Conservation (phyloP, 1,284 basidiomycete genomes). For the Puccinia sorghi region DNA sequence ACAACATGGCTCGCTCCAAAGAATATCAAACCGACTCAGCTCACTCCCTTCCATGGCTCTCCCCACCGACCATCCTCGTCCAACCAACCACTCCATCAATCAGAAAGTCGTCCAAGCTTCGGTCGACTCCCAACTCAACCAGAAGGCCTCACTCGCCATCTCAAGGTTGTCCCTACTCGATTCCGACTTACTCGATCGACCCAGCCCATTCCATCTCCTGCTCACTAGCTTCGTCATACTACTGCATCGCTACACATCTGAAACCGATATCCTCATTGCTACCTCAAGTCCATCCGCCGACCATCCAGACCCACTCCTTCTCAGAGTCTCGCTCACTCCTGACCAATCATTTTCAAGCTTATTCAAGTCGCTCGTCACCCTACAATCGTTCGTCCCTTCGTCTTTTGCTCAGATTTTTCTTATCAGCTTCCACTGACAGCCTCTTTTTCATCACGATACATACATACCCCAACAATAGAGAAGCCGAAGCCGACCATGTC, state of each 20-base stretch:
- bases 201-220: conserved; percentile 87
- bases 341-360: conserved; percentile 89
- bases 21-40: conserved; percentile 6
- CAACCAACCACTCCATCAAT: conserved; percentile 63
- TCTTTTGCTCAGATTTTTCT: background rate
- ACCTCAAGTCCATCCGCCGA: conserved; percentile 72
- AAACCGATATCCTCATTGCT: conserved; percentile 90
- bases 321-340: conserved; percentile 81
- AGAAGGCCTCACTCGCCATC: conserved; percentile 60
- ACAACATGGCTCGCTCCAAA: background rate
- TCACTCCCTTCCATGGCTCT: conserved; percentile 70
- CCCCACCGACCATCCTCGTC: conserved; percentile 93
- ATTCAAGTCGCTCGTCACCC: conserved; percentile 78
- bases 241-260: conserved; percentile 91
- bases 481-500: conserved; percentile 79
- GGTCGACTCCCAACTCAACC: conserved; percentile 56
- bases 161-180: conserved; percentile 72
- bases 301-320: conserved; percentile 76
- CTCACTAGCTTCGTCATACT: conserved; percentile 87
- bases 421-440: background rate
- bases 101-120: conserved; percentile 74
- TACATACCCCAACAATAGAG: conserved; percentile 55
- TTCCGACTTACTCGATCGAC: conserved; percentile 62
- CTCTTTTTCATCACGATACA: background rate
- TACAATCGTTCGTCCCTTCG: conserved; percentile 64